Base-by-base conservation (phyloP, 1,284 basidiomycete species). In the Naganishia sp. region DNA sequence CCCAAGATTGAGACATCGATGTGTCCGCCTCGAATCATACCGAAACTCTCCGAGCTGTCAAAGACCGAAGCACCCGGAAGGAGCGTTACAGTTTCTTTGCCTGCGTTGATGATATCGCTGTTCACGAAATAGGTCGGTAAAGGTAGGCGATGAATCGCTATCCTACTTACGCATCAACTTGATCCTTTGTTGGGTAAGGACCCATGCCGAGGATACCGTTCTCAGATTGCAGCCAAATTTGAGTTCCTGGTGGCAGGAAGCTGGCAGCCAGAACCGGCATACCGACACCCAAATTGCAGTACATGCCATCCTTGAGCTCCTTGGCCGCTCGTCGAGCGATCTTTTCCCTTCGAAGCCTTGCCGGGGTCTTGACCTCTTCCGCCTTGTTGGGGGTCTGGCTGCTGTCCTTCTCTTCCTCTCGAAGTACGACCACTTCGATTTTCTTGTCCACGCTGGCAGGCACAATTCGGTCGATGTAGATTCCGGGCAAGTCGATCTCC, bases 121-220 rank as follows among this genome's bases (percentile, higher is more conserved):
- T 16, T 23, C 5, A n/a, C 18, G 31, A 25, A 31, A 33, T 4
- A n/a, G 1, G 6, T 55, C 13, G 57, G 36, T 13, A 18, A 13
- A 1, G 13, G 31, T 23, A 42, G 13, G 13, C 6, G 25, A 9
- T 21, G 2, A 2, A 21, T 11, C 7, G 6, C 36, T 44, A 60
- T 31, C 45, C 6, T n/a, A 84, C 89, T 82, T 73, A 92, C 90
- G 90, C 86, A 78, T 96, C 93, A n/a, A 95, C 84, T 77, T 94
- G 84, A 45, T 89, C 85, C 79, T 87, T 83, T 11, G 90, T 90
- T 18, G 94, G 94, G 78, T 94, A 95, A 49, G 93, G 92, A 2
- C 94, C 94, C 91, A 96, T 93, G 55, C 92, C 93, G 70, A 97
- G 83, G 69, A 96, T 90, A 67, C 93, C 93, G 74, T 97, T 97